Percentiles rank a stretch among this genome's conserved stretches.
Conservation (phyloP, 345 rosid species). For the Adansonia digitata region DNA sequence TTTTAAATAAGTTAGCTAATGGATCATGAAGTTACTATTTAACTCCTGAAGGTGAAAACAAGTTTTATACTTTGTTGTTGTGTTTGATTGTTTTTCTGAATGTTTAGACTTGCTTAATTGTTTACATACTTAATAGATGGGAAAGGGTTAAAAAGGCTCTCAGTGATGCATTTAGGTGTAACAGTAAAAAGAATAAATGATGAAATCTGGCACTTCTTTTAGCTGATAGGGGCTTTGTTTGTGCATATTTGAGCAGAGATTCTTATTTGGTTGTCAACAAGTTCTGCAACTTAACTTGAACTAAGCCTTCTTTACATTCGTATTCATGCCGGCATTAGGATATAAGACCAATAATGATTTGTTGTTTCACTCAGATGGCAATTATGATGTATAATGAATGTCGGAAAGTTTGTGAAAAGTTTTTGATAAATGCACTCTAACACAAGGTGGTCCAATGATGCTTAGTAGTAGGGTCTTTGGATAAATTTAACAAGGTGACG, state of each 20-base stretch:
- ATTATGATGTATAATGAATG: constrained; percentile 93
- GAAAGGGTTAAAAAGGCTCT: background rate
- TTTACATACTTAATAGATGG: background rate
- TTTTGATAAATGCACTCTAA: no score
- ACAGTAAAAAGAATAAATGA: background rate
- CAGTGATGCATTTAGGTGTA: background rate
- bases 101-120: background rate
- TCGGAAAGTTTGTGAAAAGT: constrained; percentile 43
- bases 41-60: background rate
- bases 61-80: background rate
- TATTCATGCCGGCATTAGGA: constrained; percentile 18
- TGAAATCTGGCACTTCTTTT: background rate
- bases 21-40: background rate
- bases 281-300: constrained; percentile 11
- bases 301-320: constrained; percentile 9
- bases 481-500: constrained; percentile 11
- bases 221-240: background rate
- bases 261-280: background rate
- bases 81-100: background rate
- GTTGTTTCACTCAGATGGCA: constrained; percentile 86
- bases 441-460: constrained; percentile 54
- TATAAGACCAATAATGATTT: constrained; percentile 38
- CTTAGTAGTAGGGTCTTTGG: constrained; percentile 27
- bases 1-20: background rate
- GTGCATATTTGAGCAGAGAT: background rate